Base-by-base conservation (phyloP, 345 rosid genomes). In the Moricandia moricandioides region DNA sequence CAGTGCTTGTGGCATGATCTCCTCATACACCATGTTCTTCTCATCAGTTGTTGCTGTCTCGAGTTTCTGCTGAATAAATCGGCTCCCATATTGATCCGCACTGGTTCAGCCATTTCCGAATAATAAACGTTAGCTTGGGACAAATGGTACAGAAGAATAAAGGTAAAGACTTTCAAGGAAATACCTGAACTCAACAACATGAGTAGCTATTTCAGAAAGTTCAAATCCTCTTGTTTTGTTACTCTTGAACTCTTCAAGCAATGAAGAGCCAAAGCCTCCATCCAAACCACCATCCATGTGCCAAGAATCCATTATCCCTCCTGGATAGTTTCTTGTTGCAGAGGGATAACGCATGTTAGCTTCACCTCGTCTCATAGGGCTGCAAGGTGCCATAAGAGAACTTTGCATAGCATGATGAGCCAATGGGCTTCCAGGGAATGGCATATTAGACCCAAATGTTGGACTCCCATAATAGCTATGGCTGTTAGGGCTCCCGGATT, bases 1-100 rank as follows among this genome's bases (percentile, higher is more conserved):
- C 58, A 93, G 87, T 21, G 89, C 91, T 60, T 84, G 87, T 7
- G 97, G 94, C 92, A 93, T 89, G 54, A 93, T 91, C 83, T 93
- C 98, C 75, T 79, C 80, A 73, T 89, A 93, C 39, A 93, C 91
- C 94, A 93, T 93, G 83, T 82, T 81, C 77, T 87, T 93, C 84
- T 93, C 98, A 45, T 86, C 96, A n/a, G 74, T 49, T 34, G 91
- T 85, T 27, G 98, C 96, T 72, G 91, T 88, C 86, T 93, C 98
- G 8, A 93, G 98, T 81, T 89, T 91, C 81, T 93, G 98, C 72
- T 93, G 98, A 79, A 93, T 93, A 80, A 91, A 93, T 26, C 98
- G 91, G 76, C 98, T 93, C 18, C 98, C 98, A 58, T 93, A 93
- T 78, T 88, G 96, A 78, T 90, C 96, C 74, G 89, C 87, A 67